Base-by-base conservation (phyloP, 352 stramenopile genomes). In the Globisporangium perplexum region DNA sequence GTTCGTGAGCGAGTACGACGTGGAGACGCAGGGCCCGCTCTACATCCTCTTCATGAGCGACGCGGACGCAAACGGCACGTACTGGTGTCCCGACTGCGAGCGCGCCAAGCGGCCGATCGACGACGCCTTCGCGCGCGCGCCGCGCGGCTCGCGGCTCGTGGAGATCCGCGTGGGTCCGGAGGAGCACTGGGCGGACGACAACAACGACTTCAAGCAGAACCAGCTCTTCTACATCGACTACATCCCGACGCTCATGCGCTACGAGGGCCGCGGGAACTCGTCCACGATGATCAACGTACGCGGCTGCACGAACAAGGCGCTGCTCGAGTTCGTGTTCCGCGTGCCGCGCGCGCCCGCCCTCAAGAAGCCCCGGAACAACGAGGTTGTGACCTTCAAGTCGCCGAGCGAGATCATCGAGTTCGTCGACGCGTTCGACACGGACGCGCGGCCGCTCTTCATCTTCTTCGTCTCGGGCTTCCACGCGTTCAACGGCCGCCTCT, bases 181-280 rank as follows among this genome's bases (percentile, higher is more conserved):
- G 12, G 53, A 55, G 4, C 74, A 87, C 30, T 93, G 82, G 82
- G 77, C 80, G 59, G 68, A 93, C 59, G 60, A 86, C 50, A 72
- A 73, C 58, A 93, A 93, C 45, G 62, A 71, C 28, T 93, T 93
- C 57, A 65, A 70, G 24, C 78, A 90, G 62, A 89, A 90, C 53
- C 75, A 88, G 57, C 63, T 89, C 35, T 89, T 93, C 55, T 90
- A 90, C 63, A 89, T 93, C 33, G 77, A 88, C 66, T 86, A 85
- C 36, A 69, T 93, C 46, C 82, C 82, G 33, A 77, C 82, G 26
- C 52, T 93, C 18, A 80, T 93, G 50, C 67, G 75, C n/a, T 93
- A 93, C 66, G 77, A 90, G 6, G 82, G 82, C 42, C 66, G 71
- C 44, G 77, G 80, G 18, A 89, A 89, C 53, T 86, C 82, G 48